phyloP scores from a whole-genome alignment of 495 filamentous ascomycete species.

The Trichoderma reesei region DNA sequence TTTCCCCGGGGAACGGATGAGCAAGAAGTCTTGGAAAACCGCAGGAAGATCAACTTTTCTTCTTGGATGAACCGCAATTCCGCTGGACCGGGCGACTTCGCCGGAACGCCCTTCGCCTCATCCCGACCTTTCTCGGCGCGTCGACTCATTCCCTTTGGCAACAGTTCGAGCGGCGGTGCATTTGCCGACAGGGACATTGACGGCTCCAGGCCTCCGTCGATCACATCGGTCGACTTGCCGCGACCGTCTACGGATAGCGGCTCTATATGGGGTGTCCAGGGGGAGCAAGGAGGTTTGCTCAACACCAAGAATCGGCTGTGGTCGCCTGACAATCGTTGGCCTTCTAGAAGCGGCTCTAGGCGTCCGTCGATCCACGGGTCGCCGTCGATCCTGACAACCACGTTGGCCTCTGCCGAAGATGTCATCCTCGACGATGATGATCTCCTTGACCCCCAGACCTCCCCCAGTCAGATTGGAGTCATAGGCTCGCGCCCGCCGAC shows the following conservation, averaged over 20 bases:
- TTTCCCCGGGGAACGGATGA: conserved; percentile 53
- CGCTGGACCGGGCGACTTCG: conserved; percentile 30
- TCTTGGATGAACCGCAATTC: conserved; percentile 47
- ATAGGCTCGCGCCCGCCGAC: conserved; percentile 40
- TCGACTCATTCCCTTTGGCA: conserved; percentile 55
- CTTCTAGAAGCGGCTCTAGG: conserved; percentile 33
- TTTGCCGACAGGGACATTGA: conserved; percentile 57
- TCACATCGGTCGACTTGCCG: conserved; percentile 69
- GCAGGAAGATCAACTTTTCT: conserved; percentile 43
- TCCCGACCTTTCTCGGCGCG: conserved; percentile 29
- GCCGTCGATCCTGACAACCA: conserved; percentile 39
- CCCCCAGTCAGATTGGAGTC: conserved; percentile 37
- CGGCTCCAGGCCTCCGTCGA: conserved; percentile 68
- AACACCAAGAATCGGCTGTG: conserved; percentile 30
- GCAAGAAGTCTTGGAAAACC: conserved; percentile 27
- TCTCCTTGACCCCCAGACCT: conserved; percentile 23
- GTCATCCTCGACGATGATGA: conserved; percentile 39
- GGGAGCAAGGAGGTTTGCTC: conserved; percentile 12
- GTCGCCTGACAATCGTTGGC: conserved; percentile 36
- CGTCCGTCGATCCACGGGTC: conserved; percentile 40
- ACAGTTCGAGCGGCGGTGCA: conserved; percentile 57
- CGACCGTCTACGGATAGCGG: conserved; percentile 71
- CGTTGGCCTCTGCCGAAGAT: conserved; percentile 38
- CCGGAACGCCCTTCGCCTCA: conserved; percentile 20
- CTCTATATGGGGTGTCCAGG: conserved; percentile 36